These are phyloP conservation scores for Yarrowia bubula DNA, from an alignment of 805 yeast genomes.

Conservation along the genomic window DNA sequence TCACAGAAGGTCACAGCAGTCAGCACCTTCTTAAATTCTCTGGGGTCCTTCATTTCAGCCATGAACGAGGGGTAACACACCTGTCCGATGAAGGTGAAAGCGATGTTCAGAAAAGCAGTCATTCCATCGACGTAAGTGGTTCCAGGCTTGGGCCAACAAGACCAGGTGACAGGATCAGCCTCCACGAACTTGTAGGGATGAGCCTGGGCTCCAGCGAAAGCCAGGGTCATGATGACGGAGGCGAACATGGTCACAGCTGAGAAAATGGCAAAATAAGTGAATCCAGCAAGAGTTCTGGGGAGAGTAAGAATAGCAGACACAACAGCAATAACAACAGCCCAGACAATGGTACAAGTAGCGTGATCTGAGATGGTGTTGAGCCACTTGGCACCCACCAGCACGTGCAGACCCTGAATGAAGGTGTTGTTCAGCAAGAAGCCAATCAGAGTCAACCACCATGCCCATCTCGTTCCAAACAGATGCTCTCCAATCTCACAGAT, in stretches of 20 bases:
- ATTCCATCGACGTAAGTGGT: conserved; percentile 55
- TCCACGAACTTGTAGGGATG: conserved; percentile 47
- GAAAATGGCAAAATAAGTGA: conserved; percentile 53
- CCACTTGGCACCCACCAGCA: conserved; percentile 58
- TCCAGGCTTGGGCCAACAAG: conserved; percentile 51
- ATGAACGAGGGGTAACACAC: conserved; percentile 63
- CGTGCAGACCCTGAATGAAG: conserved; percentile 58
- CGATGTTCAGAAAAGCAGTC: conserved; percentile 58
- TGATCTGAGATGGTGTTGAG: conserved; percentile 54
- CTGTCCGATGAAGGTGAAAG: conserved; percentile 64
- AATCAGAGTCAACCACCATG: conserved; percentile 57
- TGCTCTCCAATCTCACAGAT: conserved; percentile 61
- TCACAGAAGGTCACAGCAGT: conserved; percentile 52
- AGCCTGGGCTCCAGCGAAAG: conserved; percentile 52
- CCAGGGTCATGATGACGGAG: conserved; percentile 53
- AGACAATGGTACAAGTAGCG: conserved; percentile 53
- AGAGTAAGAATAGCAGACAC: conserved; percentile 52
- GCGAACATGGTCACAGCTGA: conserved; percentile 58
- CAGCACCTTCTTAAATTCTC: conserved; percentile 57
- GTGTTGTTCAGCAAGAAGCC: conserved; percentile 56
- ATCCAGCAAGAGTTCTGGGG: conserved; percentile 55
- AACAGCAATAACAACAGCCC: conserved; percentile 49
- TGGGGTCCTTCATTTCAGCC: conserved; percentile 56
- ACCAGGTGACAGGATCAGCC: conserved; percentile 45
- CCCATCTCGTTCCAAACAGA: conserved; percentile 49